phyloP scores from a whole-genome alignment of 2,329 filamentous ascomycete genomes.

The Cytospora paraplurivora region DNA sequence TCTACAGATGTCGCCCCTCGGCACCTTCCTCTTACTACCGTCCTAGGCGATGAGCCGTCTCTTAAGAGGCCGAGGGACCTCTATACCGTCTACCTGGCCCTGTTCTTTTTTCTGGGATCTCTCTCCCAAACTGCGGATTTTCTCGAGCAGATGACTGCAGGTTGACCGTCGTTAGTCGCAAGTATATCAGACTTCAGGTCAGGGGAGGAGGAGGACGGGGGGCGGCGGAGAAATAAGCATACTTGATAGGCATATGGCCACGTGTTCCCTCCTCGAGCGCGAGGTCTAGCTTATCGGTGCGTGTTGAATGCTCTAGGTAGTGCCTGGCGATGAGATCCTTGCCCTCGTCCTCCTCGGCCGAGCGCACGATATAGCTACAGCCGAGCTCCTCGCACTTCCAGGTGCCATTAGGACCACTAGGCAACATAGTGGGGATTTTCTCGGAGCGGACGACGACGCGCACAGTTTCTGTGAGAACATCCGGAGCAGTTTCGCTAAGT shows the following conservation, averaged over 20 bases:
- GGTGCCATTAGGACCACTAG: constrained; percentile 61
- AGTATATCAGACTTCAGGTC: neutral
- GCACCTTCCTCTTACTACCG: neutral
- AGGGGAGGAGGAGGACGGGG: neutral
- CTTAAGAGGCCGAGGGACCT: constrained; percentile 50
- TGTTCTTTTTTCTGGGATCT: constrained; percentile 40
- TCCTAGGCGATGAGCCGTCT: constrained; percentile 44
- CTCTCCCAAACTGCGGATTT: constrained; percentile 51
- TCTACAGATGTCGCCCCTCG: neutral
- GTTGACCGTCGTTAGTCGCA: constrained; percentile 35
- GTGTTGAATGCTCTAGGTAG: constrained; percentile 60
- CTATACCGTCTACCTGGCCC: constrained; percentile 37
- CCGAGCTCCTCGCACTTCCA: constrained; percentile 68
- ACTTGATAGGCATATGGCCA: constrained; percentile 60
- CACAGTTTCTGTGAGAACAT: constrained; percentile 35
- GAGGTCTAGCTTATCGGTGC: constrained; percentile 52
- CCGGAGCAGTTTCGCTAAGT: constrained; percentile 32
- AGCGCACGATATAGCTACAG: constrained; percentile 65
- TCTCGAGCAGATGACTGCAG: constrained; percentile 57
- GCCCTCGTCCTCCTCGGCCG: constrained; percentile 57
- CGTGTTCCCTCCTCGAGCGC: constrained; percentile 59
- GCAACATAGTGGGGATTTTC: constrained; percentile 49
- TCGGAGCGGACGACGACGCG: constrained; percentile 53
- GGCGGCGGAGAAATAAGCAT: constrained; percentile 42
- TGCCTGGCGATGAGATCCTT: constrained; percentile 62